Evolutionary conservation across 495 filamentous ascomycete genomes (phyloP).

Genomic region (Evansstolkia leycettana): DNA sequence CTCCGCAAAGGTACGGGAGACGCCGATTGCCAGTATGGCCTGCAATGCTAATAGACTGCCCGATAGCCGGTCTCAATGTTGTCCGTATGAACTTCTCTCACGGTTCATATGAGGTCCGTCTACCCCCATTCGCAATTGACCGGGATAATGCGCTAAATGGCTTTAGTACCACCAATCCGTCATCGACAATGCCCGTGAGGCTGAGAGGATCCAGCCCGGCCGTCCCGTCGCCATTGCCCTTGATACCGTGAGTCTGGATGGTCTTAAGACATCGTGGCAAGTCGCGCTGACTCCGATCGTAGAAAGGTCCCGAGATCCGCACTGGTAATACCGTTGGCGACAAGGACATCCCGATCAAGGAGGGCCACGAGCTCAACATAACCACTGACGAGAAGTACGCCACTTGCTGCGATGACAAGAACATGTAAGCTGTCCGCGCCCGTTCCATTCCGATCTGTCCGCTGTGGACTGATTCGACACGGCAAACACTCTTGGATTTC

Average conservation of each 20-base stretch:
- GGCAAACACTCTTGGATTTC: no score
- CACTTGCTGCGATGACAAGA: slow-evolving; percentile 66
- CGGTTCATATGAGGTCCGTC: slow-evolving; percentile 71
- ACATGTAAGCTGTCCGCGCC: slow-evolving; percentile 59
- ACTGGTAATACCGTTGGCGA: slow-evolving; percentile 85
- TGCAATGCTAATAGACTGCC: neutral
- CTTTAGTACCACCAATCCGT: slow-evolving; percentile 79
- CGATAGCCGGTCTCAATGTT: slow-evolving; percentile 75
- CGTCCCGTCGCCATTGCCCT: slow-evolving; percentile 93
- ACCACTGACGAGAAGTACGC: slow-evolving; percentile 96
- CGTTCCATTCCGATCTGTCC: neutral
- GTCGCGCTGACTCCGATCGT: neutral
- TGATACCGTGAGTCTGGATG: slow-evolving; percentile 55
- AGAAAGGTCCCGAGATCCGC: slow-evolving; percentile 96
- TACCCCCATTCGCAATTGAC: slow-evolving; percentile 7
- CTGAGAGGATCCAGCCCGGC: slow-evolving; percentile 60
- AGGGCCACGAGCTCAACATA: slow-evolving; percentile 78
- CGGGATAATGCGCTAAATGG: slow-evolving; percentile 5
- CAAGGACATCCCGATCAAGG: slow-evolving; percentile 73
- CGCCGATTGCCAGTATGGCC: neutral
- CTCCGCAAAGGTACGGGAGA: slow-evolving; percentile 53
- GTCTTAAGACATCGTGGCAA: neutral
- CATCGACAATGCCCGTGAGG: slow-evolving; percentile 83
- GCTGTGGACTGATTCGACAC: no score
- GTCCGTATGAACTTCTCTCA: slow-evolving; percentile 99